These are phyloP conservation scores for Citeromyces matritensis DNA, from an alignment of 805 yeast species.

Conservation along the genomic window DNA sequence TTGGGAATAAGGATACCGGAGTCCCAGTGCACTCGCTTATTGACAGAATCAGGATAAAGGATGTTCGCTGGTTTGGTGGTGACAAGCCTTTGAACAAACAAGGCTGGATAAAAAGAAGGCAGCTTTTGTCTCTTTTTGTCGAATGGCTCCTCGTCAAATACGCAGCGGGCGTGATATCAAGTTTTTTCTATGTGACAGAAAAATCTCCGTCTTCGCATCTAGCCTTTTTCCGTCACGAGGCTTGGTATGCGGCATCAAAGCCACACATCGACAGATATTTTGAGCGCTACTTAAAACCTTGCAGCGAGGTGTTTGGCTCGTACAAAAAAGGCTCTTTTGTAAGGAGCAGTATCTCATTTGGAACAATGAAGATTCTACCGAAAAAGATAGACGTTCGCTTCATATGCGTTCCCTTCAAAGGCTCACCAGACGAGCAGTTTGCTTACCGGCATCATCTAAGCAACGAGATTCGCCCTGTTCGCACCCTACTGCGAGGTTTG, in stretches of 20 bases:
- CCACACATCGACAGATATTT: slow-evolving; percentile 28
- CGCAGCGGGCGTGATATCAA: slow-evolving; percentile 27
- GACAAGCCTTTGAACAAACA: slow-evolving; percentile 17
- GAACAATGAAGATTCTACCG: no score
- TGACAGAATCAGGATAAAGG: slow-evolving; percentile 20
- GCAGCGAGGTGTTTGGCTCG: slow-evolving; percentile 2
- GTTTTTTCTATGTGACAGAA: slow-evolving; percentile 59
- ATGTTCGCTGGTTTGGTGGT: slow-evolving; percentile 40
- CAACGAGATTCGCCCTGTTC: slow-evolving; percentile 26
- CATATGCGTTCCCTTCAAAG: slow-evolving; percentile 37
- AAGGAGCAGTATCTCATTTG: slow-evolving; percentile 16
- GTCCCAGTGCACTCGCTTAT: slow-evolving; percentile 17
- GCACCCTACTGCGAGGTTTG: slow-evolving; percentile 17
- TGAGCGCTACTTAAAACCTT: slow-evolving; percentile 5
- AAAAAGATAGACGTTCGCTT: slow-evolving; percentile 34
- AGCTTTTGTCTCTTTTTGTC: slow-evolving; percentile 24
- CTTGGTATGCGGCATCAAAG: slow-evolving; percentile 33
- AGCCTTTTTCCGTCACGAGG: slow-evolving; percentile 37
- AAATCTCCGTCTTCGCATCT: slow-evolving; percentile 21
- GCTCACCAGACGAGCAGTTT: slow-evolving; percentile 14
- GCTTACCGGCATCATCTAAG: slow-evolving; percentile 18
- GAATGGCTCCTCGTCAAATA: slow-evolving; percentile 41
- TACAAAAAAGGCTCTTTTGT: slow-evolving; percentile 36
- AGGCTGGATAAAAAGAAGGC: slow-evolving; percentile 22
- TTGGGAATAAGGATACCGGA: slow-evolving; percentile 18